phyloP scores from a whole-genome alignment of 495 filamentous ascomycete genomes.

The Hypoxylon lienhwacheense region DNA sequence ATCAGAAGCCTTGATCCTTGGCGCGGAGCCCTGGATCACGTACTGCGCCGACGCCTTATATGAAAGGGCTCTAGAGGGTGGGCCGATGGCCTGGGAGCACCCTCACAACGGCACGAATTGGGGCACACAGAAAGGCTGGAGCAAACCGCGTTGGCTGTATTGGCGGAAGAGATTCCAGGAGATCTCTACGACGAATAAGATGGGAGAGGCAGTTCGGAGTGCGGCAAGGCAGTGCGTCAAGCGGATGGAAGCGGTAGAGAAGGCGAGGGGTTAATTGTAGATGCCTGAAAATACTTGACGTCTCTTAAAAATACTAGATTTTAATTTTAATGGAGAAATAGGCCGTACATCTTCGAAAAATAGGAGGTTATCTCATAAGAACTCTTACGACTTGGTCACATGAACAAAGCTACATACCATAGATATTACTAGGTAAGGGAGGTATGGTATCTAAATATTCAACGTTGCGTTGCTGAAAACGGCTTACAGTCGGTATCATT shows the following conservation, averaged over 20 bases:
- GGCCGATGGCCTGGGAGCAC: slow-evolving; percentile 9
- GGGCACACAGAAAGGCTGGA: slow-evolving; percentile 14
- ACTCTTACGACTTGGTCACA: too few relatives aligned
- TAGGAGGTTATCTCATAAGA: too few relatives aligned
- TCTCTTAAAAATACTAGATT: too few relatives aligned
- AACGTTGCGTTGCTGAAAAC: too few relatives aligned
- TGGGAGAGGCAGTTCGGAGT: background rate
- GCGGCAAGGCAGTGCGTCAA: slow-evolving; percentile 10
- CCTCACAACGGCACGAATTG: slow-evolving; percentile 9
- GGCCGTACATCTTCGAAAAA: too few relatives aligned
- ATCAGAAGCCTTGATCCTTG: background rate
- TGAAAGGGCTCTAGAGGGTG: slow-evolving; percentile 1
- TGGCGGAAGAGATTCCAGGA: slow-evolving; percentile 19
- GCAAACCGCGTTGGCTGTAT: slow-evolving; percentile 12
- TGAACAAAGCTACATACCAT: too few relatives aligned
- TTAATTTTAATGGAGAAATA: too few relatives aligned
- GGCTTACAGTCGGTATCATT: too few relatives aligned
- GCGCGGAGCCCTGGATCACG: slow-evolving; percentile 8
- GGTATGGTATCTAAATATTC: too few relatives aligned
- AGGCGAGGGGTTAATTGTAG: background rate
- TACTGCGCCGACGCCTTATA: slow-evolving; percentile 12
- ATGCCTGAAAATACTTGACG: too few relatives aligned
- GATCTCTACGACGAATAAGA: slow-evolving; percentile 1
- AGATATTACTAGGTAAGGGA: too few relatives aligned
- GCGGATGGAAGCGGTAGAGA: slow-evolving; percentile 2